Evolutionary conservation across 768 basidiomycete species (phyloP), one percentile per base, ranked within the genome.

Genomic region (Lyophyllum semitale): DNA sequence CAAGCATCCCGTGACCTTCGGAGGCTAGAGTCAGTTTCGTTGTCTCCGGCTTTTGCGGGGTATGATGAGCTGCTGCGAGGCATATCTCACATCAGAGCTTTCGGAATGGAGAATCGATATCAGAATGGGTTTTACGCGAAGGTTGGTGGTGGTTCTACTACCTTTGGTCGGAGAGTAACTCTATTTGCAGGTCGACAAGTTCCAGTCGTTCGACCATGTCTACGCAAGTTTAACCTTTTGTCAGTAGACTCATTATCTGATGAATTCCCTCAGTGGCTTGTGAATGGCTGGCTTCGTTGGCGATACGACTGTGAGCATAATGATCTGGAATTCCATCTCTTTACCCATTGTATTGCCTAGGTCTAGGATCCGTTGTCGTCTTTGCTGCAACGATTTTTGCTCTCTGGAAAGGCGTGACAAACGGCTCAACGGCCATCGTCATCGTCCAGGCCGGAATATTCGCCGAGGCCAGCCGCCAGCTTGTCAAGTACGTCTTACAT

Each of bases 31-130:
- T 83, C 83, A 1, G 74, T 87, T 25, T 85, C 84, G 11, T 72
- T 88, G 9, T 88, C 87, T 1, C 89, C 88, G 1, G 81, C 87
- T 0, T 89, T 91, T 63, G 82, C 86, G 5, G 86, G 85, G 0
- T 91, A 87, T 59, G 87, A 89, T 60, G 88, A 89, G 58, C 69
- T 89, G 6, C 69, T 89, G 45, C 74, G 82, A 37, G 89, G 89
- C 2, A 78, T 91, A 37, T 70, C 79, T 18, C 85, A 88, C 64
- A 79, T 89, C 18, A 78, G 88, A 5, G 88, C 88, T 1, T 89
- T 88, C 64, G 85, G 82, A 0, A 85, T 87, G 83, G 87, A 89
- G 61, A 71, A 74, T 45, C 68, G 83, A 54, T 91, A 88, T 63
- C 85, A 88, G 61, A 74, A 87, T 58, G 59, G 71, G 18, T 88